Evolutionary conservation across 2,329 filamentous ascomycete species (phyloP), one percentile per base, ranked within the genome.

Genomic region (Juglanconis sp.): DNA sequence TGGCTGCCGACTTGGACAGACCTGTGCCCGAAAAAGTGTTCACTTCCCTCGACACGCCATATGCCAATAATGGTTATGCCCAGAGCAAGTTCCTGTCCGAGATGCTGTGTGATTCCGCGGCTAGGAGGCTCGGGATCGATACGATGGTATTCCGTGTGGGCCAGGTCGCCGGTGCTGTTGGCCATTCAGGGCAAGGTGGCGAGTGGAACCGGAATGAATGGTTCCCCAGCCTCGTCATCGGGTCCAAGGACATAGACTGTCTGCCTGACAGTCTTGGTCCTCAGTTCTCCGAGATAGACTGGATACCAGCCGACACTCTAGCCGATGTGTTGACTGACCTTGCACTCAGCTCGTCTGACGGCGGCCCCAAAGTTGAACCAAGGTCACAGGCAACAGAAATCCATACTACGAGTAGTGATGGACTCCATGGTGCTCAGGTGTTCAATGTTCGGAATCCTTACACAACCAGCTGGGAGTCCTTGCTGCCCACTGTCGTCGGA

Each of bases 21-120:
- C 36, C 7, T 8, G 42, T 13, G 36, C 47, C 49, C 15, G 49
- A 52, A 13, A 38, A 52, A 31, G 24, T 52, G 24, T 52, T 32
- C 17, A 38, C 32, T 5, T 52, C 49, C 5, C 36, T 52, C 13
- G n/a, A 52, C 32, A 52, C 49, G 15, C 49, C 49, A 17, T 50
- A 5, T 13, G 47, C 49, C 13, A 52, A 17, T 38, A 52, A 38
- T 52, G 72, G 72, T 1, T 74, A 77, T 50, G 73, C 69, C 15
- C 68, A 72, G 11, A 74, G 73, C 0, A 77, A 77, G 51, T 63
- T 76, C 2, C 65, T 76, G n/a, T 66, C 71, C 0, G 74, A 77
- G 57, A 70, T 71, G 4, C 70, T 77, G 51, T 52, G 49, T 30
- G 34, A 52, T 10, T 65, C 68, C 0, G 70, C 71, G 11, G 72